A percentile compares a stretch with the other conserved stretches of the same genome.
These are phyloP conservation scores for Auxenochlorella pyrenoidosa DNA, from an alignment of 139 green algal genomes.

Conservation along the genomic window DNA sequence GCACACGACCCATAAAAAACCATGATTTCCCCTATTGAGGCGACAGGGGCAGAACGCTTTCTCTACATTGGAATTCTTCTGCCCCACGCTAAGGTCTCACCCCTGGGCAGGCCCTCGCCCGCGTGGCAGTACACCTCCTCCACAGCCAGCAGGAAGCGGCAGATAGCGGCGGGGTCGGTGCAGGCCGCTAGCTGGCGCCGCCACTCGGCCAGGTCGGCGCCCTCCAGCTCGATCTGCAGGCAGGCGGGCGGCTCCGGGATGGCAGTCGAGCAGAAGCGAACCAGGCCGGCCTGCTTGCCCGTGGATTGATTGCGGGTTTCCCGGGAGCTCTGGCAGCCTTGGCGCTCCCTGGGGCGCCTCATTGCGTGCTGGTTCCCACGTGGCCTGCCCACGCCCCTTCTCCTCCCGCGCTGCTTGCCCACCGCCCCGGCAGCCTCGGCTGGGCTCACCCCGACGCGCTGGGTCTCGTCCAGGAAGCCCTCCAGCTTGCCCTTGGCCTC, in stretches of 20 bases:
- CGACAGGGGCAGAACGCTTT: neutral
- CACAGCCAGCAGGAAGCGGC: conserved; percentile 39
- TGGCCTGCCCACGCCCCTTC: too few species aligned
- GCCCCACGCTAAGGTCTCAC: neutral
- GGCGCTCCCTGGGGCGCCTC: too few species aligned
- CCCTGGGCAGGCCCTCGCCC: conserved; percentile 50
- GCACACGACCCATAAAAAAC: neutral
- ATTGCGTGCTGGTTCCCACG: too few species aligned
- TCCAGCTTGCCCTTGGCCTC: conserved; percentile 43
- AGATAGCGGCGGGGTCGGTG: conserved; percentile 25
- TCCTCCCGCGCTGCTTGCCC: too few species aligned
- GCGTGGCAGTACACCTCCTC: conserved; percentile 31
- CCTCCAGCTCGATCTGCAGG: conserved; percentile 8
- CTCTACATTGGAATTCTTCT: neutral
- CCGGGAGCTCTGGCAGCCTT: too few species aligned
- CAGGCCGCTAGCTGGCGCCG: conserved; percentile 1
- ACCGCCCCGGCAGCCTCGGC: too few species aligned
- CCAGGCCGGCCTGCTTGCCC: too few species aligned
- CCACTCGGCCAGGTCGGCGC: neutral
- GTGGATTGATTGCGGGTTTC: too few species aligned
- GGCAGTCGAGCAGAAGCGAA: too few species aligned
- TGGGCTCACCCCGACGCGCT: conserved; percentile 6
- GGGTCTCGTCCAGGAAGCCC: conserved; percentile 27
- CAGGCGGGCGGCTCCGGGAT: neutral
- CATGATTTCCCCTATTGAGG: too few species aligned